These are phyloP conservation scores for Leishmania lainsoni DNA, from an alignment of 208 protist genomes.

Conservation along the genomic window DNA sequence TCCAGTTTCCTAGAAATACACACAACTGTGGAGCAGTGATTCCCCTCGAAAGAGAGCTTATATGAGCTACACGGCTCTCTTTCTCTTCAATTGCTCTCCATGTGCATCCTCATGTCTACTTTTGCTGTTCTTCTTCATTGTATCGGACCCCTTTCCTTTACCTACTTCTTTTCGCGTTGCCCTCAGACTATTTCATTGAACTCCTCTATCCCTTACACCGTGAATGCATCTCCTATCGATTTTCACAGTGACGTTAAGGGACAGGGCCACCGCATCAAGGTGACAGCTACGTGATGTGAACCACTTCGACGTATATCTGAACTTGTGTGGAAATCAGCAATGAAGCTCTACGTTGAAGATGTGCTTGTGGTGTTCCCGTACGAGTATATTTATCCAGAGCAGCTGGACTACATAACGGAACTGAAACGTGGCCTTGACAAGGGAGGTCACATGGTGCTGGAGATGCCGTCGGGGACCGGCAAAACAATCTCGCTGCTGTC, in stretches of 20 bases:
- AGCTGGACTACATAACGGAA: slow-evolving; percentile 98
- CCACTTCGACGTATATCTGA: background rate
- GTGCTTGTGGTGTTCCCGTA: slow-evolving; percentile 98
- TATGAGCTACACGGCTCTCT: too few relatives aligned
- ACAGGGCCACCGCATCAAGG: background rate
- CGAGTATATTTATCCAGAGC: slow-evolving; percentile 98
- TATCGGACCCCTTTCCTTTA: background rate
- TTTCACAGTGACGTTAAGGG: background rate
- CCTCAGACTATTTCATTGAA: background rate
- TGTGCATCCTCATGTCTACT: background rate
- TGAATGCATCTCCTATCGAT: background rate
- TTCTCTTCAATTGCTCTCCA: background rate
- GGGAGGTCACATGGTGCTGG: slow-evolving; percentile 96
- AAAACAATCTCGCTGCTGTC: slow-evolving; percentile 99
- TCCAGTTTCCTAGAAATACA: background rate
- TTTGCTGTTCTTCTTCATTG: background rate
- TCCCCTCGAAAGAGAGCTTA: background rate
- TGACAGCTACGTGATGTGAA: too few relatives aligned
- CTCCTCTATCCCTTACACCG: background rate
- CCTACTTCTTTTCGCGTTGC: background rate
- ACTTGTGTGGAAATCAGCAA: slow-evolving; percentile 17
- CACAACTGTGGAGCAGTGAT: background rate
- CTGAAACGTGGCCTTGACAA: slow-evolving; percentile 95
- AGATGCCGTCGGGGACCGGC: slow-evolving; percentile 99
- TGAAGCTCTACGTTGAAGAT: slow-evolving; percentile 97